A percentile compares a stretch with the other conserved stretches of the same genome.
Evolutionary conservation across 2,329 filamentous ascomycete genomes (phyloP).

Genomic region (Neocucurbitaria cava): DNA sequence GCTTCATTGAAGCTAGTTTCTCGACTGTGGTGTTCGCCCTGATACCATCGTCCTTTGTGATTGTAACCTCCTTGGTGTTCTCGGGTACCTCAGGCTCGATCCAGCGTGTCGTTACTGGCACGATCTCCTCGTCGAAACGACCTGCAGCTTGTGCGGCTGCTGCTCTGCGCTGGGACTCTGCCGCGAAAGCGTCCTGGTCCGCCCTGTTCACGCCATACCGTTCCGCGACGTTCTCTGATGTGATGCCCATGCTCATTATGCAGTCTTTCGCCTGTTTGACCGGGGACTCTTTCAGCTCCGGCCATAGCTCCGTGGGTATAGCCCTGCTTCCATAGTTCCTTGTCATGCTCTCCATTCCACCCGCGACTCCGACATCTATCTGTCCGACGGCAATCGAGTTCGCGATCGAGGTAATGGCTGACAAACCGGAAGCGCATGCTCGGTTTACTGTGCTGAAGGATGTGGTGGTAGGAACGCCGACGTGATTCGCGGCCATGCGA

Average conservation of each 20-base stretch:
- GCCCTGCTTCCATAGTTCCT: slow-evolving; percentile 84
- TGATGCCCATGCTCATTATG: slow-evolving; percentile 93
- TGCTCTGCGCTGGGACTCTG: slow-evolving; percentile 75
- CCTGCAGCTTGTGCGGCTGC: slow-evolving; percentile 72
- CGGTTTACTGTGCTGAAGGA: slow-evolving; percentile 88
- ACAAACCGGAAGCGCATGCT: slow-evolving; percentile 80
- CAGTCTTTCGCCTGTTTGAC: slow-evolving; percentile 80
- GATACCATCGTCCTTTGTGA: slow-evolving; percentile 84
- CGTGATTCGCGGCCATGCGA: slow-evolving; percentile 88
- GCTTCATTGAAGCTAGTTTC: slow-evolving; percentile 79
- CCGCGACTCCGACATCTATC: slow-evolving; percentile 78
- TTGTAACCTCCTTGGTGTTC: slow-evolving; percentile 65
- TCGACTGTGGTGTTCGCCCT: slow-evolving; percentile 71
- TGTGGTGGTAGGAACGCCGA: slow-evolving; percentile 75
- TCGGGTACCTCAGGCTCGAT: slow-evolving; percentile 65
- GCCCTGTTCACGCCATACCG: slow-evolving; percentile 75
- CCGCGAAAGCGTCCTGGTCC: slow-evolving; percentile 86
- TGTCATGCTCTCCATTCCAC: slow-evolving; percentile 97
- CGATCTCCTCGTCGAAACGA: slow-evolving; percentile 78
- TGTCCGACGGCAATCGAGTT: slow-evolving; percentile 76
- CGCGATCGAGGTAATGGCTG: slow-evolving; percentile 76
- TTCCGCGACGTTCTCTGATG: slow-evolving; percentile 84
- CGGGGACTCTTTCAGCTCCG: slow-evolving; percentile 68
- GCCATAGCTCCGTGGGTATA: slow-evolving; percentile 85
- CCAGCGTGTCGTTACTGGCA: slow-evolving; percentile 76